Conservation (phyloP, 441 rosid species). For the Erodium trifolium region DNA sequence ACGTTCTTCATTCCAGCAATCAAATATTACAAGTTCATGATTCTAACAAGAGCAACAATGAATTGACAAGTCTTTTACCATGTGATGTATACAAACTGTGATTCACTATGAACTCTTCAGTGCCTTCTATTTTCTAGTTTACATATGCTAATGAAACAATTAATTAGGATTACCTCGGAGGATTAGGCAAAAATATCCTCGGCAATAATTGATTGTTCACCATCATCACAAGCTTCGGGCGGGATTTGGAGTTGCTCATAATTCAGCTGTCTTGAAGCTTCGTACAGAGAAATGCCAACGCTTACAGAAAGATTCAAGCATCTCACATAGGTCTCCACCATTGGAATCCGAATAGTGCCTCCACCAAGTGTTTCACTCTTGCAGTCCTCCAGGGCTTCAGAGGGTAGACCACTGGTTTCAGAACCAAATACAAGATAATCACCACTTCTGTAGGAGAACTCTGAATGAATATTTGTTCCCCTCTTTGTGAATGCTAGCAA, state of each 20-base stretch:
- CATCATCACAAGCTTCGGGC: constrained; percentile 23
- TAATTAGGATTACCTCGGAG: constrained; percentile 3
- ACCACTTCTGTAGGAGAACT: constrained; percentile 60
- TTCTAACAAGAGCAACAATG: not conserved
- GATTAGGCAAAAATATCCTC: constrained; percentile 68
- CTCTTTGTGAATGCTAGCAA: constrained; percentile 86
- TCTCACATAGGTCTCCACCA: constrained; percentile 87
- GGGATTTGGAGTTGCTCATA: constrained; percentile 59
- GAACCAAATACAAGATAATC: constrained; percentile 87
- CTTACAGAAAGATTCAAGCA: constrained; percentile 89
- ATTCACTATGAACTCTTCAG: not conserved
- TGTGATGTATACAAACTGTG: not conserved
- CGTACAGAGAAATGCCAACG: constrained; percentile 80
- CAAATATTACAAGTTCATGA: not conserved
- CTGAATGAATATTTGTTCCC: constrained; percentile 69
- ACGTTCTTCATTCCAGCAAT: not conserved
- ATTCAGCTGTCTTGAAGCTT: constrained; percentile 79
- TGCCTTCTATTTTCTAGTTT: not conserved
- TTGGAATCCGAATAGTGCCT: constrained; percentile 75
- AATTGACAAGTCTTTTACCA: not conserved
- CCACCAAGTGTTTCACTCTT: constrained; percentile 47
- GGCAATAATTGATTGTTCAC: constrained; percentile 31
- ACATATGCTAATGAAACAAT: no score
- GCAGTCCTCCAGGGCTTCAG: constrained; percentile 68
- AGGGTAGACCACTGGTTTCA: constrained; percentile 77